phyloP scores from a whole-genome alignment of 768 basidiomycete species.

The Tylopilus vinaceipallidus region DNA sequence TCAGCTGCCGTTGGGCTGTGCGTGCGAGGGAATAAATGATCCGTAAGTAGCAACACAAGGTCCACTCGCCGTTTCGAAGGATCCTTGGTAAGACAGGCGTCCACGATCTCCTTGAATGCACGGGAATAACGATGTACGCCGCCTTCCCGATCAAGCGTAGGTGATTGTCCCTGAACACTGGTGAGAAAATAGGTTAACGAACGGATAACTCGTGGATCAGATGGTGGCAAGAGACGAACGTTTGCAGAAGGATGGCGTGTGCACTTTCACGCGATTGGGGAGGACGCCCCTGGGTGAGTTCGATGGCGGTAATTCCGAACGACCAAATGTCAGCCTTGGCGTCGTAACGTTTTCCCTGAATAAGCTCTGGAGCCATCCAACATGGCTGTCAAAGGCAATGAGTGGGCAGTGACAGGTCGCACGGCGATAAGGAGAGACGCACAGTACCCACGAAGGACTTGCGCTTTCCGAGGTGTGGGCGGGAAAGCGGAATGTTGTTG shows the following conservation, averaged over 20 bases:
- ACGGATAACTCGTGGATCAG: neutral
- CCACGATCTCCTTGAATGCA: conserved; percentile 80
- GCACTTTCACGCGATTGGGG: conserved; percentile 79
- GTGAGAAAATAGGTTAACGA: conserved; percentile 1
- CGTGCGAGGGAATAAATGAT: neutral
- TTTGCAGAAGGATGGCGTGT: conserved; percentile 71
- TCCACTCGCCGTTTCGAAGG: conserved; percentile 62
- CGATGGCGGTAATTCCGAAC: conserved; percentile 92
- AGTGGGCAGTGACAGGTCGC: neutral
- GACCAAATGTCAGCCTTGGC: conserved; percentile 93
- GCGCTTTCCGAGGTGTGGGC: conserved; percentile 66
- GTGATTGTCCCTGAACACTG: conserved; percentile 76
- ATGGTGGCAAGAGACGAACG: conserved; percentile 39
- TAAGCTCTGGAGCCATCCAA: conserved; percentile 97
- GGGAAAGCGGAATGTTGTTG: conserved; percentile 10
- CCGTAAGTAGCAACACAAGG: neutral
- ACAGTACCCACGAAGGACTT: conserved; percentile 93
- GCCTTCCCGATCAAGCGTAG: conserved; percentile 69
- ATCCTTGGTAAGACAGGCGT: conserved; percentile 81
- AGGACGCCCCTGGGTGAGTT: conserved; percentile 83
- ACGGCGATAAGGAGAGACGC: conserved; percentile 21
- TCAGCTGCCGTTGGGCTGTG: conserved; percentile 72
- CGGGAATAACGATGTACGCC: conserved; percentile 76
- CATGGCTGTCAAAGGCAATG: conserved; percentile 54
- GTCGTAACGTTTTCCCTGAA: conserved; percentile 82